These are phyloP conservation scores for Fraxinus nigra DNA, from an alignment of 305 asterid genomes.

Conservation along the genomic window DNA sequence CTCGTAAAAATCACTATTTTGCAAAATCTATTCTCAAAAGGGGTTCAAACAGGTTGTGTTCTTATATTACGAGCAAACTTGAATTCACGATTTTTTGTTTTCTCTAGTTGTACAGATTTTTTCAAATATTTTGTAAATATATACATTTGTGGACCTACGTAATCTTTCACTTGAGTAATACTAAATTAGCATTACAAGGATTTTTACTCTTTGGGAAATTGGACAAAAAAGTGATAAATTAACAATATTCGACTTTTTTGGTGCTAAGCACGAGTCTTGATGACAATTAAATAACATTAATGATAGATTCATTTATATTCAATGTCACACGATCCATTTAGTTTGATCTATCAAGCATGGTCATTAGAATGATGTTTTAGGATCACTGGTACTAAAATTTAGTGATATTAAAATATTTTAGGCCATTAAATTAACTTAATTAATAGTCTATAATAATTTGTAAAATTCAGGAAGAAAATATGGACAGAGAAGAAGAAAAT, in stretches of 20 bases:
- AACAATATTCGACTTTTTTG: background rate
- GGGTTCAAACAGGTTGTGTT: background rate
- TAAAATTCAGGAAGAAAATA: background rate
- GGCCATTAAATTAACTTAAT: too few relatives aligned
- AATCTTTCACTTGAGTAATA: too few relatives aligned
- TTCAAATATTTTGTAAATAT: too few relatives aligned
- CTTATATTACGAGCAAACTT: too few relatives aligned
- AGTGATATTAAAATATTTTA: too few relatives aligned
- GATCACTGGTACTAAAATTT: too few relatives aligned
- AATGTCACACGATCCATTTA: background rate
- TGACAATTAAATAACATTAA: background rate
- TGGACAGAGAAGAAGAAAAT: background rate
- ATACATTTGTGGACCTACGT: too few relatives aligned
- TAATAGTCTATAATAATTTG: background rate
- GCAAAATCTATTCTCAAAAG: too few relatives aligned
- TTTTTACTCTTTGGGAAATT: too few relatives aligned
- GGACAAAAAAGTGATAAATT: background rate
- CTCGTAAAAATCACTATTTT: background rate
- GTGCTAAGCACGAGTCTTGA: background rate
- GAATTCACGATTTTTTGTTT: too few relatives aligned
- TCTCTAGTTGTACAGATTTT: too few relatives aligned
- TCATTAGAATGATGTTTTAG: background rate
- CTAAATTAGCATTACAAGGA: too few relatives aligned
- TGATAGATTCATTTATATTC: background rate
- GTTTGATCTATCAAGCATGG: background rate